Evolutionary conservation across 495 filamentous ascomycete species (phyloP).

Genomic region (Copromyces sp.): DNA sequence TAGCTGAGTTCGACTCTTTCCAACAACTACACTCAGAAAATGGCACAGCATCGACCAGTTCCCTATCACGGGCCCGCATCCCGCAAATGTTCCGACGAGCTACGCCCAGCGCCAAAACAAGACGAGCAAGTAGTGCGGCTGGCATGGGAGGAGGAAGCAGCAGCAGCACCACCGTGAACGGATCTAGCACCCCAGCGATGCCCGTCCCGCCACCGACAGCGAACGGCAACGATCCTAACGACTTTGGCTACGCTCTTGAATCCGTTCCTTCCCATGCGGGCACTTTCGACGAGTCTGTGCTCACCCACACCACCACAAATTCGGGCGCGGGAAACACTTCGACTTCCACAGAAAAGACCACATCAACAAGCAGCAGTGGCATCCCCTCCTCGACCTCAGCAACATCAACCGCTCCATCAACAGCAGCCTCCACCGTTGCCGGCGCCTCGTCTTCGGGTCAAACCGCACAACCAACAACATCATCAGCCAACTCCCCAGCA

Average conservation of each 20-base stretch:
- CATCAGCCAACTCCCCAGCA: constrained; percentile 15
- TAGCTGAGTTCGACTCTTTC: constrained; percentile 87
- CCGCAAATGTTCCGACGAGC: constrained; percentile 84
- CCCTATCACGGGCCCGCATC: constrained; percentile 65
- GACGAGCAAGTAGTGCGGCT: constrained; percentile 55
- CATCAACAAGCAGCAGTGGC: neutral
- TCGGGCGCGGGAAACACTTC: neutral
- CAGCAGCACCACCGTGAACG: neutral
- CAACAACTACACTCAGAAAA: constrained; percentile 74
- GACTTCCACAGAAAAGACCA: neutral
- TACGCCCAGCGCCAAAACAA: constrained; percentile 42
- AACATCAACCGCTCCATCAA: constrained; percentile 23
- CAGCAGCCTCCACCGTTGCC: neutral
- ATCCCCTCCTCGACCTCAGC: constrained; percentile 16
- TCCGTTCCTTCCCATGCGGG: neutral
- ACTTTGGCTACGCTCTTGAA: constrained; percentile 12
- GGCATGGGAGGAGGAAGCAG: constrained; percentile 30
- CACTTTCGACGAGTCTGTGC: neutral
- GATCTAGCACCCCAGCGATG: neutral
- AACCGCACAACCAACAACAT: neutral
- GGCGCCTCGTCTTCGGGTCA: neutral
- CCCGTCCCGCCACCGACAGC: neutral
- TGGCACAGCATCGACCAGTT: constrained; percentile 51
- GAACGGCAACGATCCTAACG: neutral
- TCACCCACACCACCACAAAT: neutral